A percentile compares a stretch with the other conserved stretches of the same genome.
These are phyloP conservation scores for Xylaria sp. DNA, from an alignment of 2,329 filamentous ascomycete genomes.

Conservation along the genomic window DNA sequence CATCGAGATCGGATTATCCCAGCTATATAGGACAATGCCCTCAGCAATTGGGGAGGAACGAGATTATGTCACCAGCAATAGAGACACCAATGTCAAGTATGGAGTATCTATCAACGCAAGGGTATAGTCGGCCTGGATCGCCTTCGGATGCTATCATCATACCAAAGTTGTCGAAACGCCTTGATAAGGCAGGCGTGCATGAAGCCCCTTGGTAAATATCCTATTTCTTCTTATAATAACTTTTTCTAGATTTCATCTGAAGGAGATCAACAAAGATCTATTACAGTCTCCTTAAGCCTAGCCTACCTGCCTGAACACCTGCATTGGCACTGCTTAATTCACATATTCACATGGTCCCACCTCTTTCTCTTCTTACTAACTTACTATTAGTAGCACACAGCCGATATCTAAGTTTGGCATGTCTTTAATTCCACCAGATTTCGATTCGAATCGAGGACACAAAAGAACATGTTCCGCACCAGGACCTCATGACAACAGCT, in stretches of 20 bases:
- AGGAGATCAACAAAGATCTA: background rate
- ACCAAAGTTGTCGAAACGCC: conserved; percentile 39
- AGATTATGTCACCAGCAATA: conserved; percentile 6
- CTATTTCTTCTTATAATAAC: background rate
- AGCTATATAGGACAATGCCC: conserved; percentile 10
- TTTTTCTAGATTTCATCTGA: background rate
- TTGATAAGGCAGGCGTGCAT: conserved; percentile 39
- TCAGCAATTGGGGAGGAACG: conserved; percentile 33
- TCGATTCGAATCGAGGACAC: conserved; percentile 52
- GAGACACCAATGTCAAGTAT: conserved; percentile 29
- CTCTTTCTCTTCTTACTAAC: conserved; percentile 10
- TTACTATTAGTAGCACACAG: conserved; percentile 32
- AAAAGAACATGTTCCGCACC: conserved; percentile 64
- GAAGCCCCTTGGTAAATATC: conserved; percentile 41
- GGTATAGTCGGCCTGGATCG: conserved; percentile 39
- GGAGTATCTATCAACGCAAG: conserved; percentile 33
- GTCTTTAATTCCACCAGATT: conserved; percentile 39
- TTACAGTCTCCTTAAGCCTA: background rate
- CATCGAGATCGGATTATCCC: conserved; percentile 34
- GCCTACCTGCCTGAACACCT: background rate
- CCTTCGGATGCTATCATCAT: conserved; percentile 51
- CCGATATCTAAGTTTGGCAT: conserved; percentile 15
- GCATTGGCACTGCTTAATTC: background rate
- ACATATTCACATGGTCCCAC: background rate
- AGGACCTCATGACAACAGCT: conserved; percentile 53